These are phyloP conservation scores for Purpureocillium lavendulum DNA, from an alignment of 2,329 filamentous ascomycete species.

Conservation along the genomic window DNA sequence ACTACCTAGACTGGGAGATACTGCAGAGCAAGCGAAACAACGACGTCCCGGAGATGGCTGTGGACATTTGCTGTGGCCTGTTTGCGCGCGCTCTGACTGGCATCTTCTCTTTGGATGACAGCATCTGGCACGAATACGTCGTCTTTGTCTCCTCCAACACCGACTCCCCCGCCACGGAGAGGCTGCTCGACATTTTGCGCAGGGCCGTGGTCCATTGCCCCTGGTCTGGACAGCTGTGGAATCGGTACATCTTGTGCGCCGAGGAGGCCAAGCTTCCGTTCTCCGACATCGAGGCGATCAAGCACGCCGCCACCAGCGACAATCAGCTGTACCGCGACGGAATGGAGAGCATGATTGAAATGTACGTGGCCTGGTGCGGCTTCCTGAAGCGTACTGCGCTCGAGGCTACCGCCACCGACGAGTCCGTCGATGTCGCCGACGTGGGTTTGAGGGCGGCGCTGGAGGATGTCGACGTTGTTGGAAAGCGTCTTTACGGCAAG, in stretches of 20 bases:
- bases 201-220: conserved; percentile 85
- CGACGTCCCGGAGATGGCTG: conserved; percentile 32
- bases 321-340: conserved; percentile 78
- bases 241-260: conserved; percentile 75
- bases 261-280: conserved; percentile 73
- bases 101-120: conserved; percentile 63
- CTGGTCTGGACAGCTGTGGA: conserved; percentile 88
- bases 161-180: conserved; percentile 26
- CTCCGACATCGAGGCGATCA: conserved; percentile 76
- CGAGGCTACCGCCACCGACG: conserved; percentile 62
- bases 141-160: conserved; percentile 55
- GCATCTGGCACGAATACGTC: conserved; percentile 76
- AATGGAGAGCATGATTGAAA: conserved; percentile 80
- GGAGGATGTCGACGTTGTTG: conserved; percentile 75
- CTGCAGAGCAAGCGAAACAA: conserved; percentile 45
- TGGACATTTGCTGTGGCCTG: conserved; percentile 53
- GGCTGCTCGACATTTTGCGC: conserved; percentile 62
- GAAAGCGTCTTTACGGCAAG: conserved; percentile 64
- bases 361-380: conserved; percentile 91
- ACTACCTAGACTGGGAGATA: conserved; percentile 85
- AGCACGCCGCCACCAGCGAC: conserved; percentile 83
- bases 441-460: conserved; percentile 80
- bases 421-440: conserved; percentile 83
- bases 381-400: conserved; percentile 84
- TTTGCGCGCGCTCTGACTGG: conserved; percentile 69